Base-by-base conservation (phyloP, 352 stramenopile species). In the Albugo candida region DNA sequence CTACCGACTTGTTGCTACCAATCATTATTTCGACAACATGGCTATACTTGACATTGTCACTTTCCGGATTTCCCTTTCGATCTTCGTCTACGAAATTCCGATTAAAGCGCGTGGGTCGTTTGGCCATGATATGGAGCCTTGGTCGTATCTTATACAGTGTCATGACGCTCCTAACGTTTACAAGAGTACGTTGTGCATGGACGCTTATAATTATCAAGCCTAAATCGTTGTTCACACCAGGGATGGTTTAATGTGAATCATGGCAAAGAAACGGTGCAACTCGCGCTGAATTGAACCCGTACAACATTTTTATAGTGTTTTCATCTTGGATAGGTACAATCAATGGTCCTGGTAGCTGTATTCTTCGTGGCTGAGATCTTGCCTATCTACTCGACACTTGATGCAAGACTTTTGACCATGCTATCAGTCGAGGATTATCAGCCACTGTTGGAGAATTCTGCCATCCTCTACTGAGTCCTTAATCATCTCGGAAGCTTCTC, bases 11-110 rank as follows among this genome's bases (percentile, higher is more conserved):
- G 42, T 75, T 85, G 49, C 55, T 95, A 36, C 83, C 83, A 40
- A 63, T 94, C 21, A 85, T 94, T 36, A 87, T 93, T 50, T 65
- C 91, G n/a, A 68, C 65, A 16, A 85, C 83, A 46, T 94, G 82
- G 72, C 53, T 92, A 19, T 95, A 93, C 56, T 63, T 95, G 45
- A 85, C 81, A 14, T 54, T 93, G 36, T 84, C 72, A 42, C 67
- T 94, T 38, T 89, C 81, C 12, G 81, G 80, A 2, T 94, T 94
- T 52, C 81, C 81, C 12, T 81, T 81, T 53, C 88, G 91, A 46
- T 83, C 69, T 11, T 53, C 53, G 31, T 75, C 75, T 10, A 58
- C 72, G 1, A 53, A 74, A 17, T 47, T 78, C 34, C 61, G 75
- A n/a, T 58, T 84, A 13, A 56, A 67, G 38, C 64, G 66, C 11